These are phyloP conservation scores for Erodium maritimum DNA, from an alignment of 345 rosid species.

Conservation along the genomic window DNA sequence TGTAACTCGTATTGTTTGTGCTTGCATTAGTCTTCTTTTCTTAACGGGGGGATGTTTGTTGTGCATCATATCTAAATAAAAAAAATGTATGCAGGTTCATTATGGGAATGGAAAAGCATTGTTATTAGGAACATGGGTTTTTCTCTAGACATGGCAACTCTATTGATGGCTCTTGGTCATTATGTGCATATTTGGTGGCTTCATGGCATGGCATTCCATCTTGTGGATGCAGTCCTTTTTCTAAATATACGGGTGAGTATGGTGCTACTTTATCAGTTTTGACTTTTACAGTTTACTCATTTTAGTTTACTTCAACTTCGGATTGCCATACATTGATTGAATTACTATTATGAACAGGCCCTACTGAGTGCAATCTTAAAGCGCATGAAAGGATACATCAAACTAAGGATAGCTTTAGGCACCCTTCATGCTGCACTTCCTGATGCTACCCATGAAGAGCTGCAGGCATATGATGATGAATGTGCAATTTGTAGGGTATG, in stretches of 20 bases:
- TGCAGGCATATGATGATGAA: conserved; percentile 83
- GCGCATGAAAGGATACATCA: conserved; percentile 77
- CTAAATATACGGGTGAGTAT: conserved; percentile 79
- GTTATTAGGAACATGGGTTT: conserved; percentile 89
- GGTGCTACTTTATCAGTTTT: conserved; percentile 4
- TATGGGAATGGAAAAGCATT: conserved; percentile 88
- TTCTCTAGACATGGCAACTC: conserved; percentile 80
- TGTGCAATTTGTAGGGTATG: conserved; percentile 99
- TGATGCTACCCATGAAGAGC: conserved; percentile 87
- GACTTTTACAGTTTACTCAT: background rate
- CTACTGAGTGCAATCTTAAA: conserved; percentile 81
- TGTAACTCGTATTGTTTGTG: background rate
- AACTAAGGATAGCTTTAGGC: conserved; percentile 72
- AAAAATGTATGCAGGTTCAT: conserved; percentile 47
- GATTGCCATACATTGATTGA: conserved; percentile 10
- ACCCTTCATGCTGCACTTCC: conserved; percentile 98
- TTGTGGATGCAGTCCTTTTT: conserved; percentile 81
- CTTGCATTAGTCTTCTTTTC: conserved; percentile 1
- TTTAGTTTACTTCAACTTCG: no score
- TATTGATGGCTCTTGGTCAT: conserved; percentile 88
- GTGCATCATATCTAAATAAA: conserved; percentile 5
- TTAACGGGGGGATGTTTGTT: conserved; percentile 1
- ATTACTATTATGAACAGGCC: conserved; percentile 44
- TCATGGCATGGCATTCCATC: conserved; percentile 90
- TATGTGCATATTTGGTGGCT: conserved; percentile 92